Evolutionary conservation across 192 early-diverging fungal genomes (phyloP), one percentile per base, ranked within the genome.

Genomic region (Chytriomyces sp.): DNA sequence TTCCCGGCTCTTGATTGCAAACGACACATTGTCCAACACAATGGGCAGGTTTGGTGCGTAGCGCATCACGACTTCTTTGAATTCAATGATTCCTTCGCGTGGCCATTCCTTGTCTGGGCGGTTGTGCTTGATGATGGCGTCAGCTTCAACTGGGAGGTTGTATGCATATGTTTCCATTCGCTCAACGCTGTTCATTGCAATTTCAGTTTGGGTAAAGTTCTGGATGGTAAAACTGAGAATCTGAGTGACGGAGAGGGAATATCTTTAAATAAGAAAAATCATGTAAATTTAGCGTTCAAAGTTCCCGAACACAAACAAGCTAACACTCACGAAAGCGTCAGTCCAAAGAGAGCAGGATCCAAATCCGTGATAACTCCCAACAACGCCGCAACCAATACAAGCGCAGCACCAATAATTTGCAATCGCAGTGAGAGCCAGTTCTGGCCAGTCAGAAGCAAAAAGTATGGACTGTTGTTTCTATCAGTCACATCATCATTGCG

Each of bases 161-260:
- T 80, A 72, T 0, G 76, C 86, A 72, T 89, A 89, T 61, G 80
- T 67, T 53, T 86, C 46, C 45, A 89, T 68, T 18, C 88, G 78
- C 81, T 90, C 89, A n/a, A 89, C 89, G 10, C 82, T 77, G 70
- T 90, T 90, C 79, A 89, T 80, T 45, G 72, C 83, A 76, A 89
- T 85, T 87, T 90, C 82, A 26, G 76, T 82, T 68, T 93, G 93
- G 23, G 90, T 90, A 76, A 91, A 92, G 81, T 92, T 91, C 28
- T 94, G 85, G 16, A 94, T 91, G 26, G 91, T 91, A 89, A 92
- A 92, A 78, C 90, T 92, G 50, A 97, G 88, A n/a, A 89, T 89
- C 45, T 86, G 82, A 45, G 93, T 94, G 64, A 96, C 89, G 73
- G 89, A 89, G 47, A 96, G 87, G 18, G 94, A 88, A 81, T 98